Evolutionary conservation across 768 basidiomycete genomes (phyloP).

Genomic region (Tylopilus sp.): DNA sequence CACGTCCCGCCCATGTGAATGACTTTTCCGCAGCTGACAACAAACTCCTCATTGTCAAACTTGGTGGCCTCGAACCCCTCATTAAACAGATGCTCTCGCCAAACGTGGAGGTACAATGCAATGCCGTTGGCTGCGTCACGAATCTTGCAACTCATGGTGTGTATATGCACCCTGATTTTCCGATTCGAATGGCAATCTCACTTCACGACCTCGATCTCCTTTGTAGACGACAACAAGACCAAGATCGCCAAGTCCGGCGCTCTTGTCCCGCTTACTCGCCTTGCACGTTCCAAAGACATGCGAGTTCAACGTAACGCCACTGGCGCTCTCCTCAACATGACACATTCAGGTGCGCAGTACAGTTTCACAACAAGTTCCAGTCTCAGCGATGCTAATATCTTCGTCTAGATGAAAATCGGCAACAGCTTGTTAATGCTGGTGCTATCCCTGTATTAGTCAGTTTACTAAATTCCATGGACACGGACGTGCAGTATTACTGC

Average conservation of each 20-base stretch:
- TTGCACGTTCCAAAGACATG: conserved; percentile 99
- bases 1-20: conserved; percentile 11
- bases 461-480: conserved; percentile 91
- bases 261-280: conserved; percentile 91
- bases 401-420: conserved; percentile 87
- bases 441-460: conserved; percentile 97
- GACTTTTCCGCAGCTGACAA: conserved; percentile 72
- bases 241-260: conserved; percentile 99
- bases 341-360: conserved; percentile 78
- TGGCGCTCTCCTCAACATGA: conserved; percentile 97
- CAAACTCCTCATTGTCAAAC: conserved; percentile 96
- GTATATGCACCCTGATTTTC: conserved; percentile 22
- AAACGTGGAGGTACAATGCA: conserved; percentile 99
- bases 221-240: conserved; percentile 95
- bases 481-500: conserved; percentile 99
- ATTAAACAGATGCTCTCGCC: conserved; percentile 99
- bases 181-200: conserved; percentile 2
- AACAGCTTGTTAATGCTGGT: conserved; percentile 96
- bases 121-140: conserved; percentile 98
- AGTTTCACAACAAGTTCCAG: neutral
- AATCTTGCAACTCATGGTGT: conserved; percentile 97
- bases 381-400: conserved; percentile 4
- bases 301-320: conserved; percentile 98
- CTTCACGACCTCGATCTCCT: neutral
- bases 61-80: conserved; percentile 95